A percentile compares a stretch with the other conserved stretches of the same genome.
Conservation (phyloP, 2,329 filamentous ascomycete genomes). For the Aspergillus japonicus region DNA sequence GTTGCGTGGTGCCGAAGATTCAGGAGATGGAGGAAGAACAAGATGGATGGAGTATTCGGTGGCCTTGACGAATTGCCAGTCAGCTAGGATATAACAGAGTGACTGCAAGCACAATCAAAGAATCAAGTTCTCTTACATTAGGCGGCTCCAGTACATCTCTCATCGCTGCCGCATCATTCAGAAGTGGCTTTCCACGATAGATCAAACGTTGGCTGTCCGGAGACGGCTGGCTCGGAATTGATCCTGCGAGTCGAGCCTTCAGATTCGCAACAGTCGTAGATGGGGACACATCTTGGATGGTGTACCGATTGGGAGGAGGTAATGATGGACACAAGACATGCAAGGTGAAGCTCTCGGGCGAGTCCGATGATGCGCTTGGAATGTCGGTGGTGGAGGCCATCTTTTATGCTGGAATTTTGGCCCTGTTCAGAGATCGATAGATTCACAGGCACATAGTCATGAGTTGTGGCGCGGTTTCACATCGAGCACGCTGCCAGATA, state of each 20-base stretch:
- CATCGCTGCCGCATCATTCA: slow-evolving; percentile 50
- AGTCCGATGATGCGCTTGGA: not conserved
- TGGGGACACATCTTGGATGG: slow-evolving; percentile 37
- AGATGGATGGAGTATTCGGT: slow-evolving; percentile 40
- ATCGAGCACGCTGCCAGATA: not conserved
- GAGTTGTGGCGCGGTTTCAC: not conserved
- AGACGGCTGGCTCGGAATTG: slow-evolving; percentile 47
- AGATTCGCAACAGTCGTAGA: slow-evolving; percentile 52
- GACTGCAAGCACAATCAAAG: not conserved
- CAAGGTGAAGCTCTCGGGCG: slow-evolving; percentile 28
- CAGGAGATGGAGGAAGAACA: slow-evolving; percentile 41
- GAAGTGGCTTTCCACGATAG: slow-evolving; percentile 55
- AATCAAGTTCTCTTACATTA: slow-evolving; percentile 42
- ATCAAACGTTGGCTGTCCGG: slow-evolving; percentile 56
- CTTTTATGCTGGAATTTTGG: not conserved
- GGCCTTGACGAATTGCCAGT: slow-evolving; percentile 19
- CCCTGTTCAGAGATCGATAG: not conserved
- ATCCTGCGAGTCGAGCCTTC: slow-evolving; percentile 52
- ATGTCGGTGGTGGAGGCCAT: slow-evolving; percentile 13
- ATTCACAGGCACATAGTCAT: slow-evolving; percentile 1
- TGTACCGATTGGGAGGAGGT: slow-evolving; percentile 37
- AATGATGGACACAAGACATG: slow-evolving; percentile 45
- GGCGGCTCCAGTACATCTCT: slow-evolving; percentile 51
- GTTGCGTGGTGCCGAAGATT: slow-evolving; percentile 11
- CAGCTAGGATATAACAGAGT: not conserved